Base-by-base conservation (phyloP, 257 asterid genomes). In the Solanum ossicruentum region DNA sequence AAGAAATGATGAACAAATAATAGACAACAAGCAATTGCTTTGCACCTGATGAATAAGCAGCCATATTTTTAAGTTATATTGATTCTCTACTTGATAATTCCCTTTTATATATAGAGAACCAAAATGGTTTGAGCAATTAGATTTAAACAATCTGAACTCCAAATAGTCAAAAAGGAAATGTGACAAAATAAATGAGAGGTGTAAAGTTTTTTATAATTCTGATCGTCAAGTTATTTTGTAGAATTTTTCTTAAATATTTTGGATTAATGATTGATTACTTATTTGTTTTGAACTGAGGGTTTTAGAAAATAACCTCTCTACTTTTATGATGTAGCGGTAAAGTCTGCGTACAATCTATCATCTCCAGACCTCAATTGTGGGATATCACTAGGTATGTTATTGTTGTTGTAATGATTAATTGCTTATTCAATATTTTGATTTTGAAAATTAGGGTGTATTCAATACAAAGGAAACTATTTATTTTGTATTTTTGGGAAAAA, bases 1-100 rank as follows among this genome's bases (percentile, higher is more conserved):
- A 86, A 55, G 67, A 49, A 32, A 75, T 21, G 2, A 83, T n/a
- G 83, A 86, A 86, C 83, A 87, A 75, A 43, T 49, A 85, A 85
- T 88, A 52, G 87, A 47, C 56, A 21, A 82, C 15, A 20, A 83
- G 45, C 39, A 69, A 39, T 78, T 83, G 60, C 85, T 71, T 89
- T 32, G 84, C 75, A 61, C 66, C 2, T 65, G 52, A 47, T 57
- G 65, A 47, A 26, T 73, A 47, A 16, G 43, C 13, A 13, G 82
- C 41, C 82, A 77, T 77, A 13, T 13, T 51, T 77, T 23, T 21
- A 8, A 47, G 43, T 13, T 73, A 21, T 58, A 13, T 15, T 47
- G 81, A 73, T 47, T 47, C 60, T 13, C 18, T 23, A 47, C 21
- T 73, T 73, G n/a, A 13, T 73, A 47, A 73, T 47, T 23, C 23